Base-by-base conservation (phyloP, 257 asterid species). In the Scutellaria galericulata region DNA sequence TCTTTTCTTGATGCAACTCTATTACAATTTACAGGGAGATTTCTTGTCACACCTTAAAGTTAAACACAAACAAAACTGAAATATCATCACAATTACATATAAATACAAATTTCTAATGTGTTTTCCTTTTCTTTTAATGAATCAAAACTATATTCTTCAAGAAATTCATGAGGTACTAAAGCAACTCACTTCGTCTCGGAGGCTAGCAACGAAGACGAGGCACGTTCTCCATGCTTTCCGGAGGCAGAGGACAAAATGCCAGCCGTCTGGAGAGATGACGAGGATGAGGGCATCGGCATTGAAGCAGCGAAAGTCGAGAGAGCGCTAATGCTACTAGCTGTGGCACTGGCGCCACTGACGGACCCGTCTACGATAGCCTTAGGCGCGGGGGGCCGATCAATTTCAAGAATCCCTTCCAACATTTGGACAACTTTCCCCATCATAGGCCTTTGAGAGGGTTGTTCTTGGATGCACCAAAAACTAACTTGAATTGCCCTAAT, bases 381-480 rank as follows among this genome's bases (percentile, higher is more conserved):
- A 37, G 93, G 96, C 4, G 87, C 81, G 1, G 95, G 96, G 8
- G 96, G 97, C 75, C 77, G 79, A 63, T 79, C 84, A 44, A 89
- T 83, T 65, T 82, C 91, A 67, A 77, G 15, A 60, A 90, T 77
- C 11, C 98, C 98, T 73, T 90, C 98, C 81, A 92, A 59, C 98
- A 92, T 90, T 72, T 92, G 98, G 51, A 92, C 94, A 59, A 90
- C 96, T 75, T 90, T 92, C 47, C 96, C 88, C 98, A 92, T 92
- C 70, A 76, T 80, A 8, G 96, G 98, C 83, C 98, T 87, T 35
- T 87, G 96, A 60, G 96, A 88, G 4, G 96, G 96, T 70, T 92
- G 96, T 73, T 92, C 98, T 81, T 90, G 98, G 45, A 88, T 88
- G 85, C 96, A 91, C 97, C 97, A 90, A 70, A 86, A 88, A 75